Conservation (phyloP, 768 basidiomycete species). For the Thelephora ganbajun region DNA sequence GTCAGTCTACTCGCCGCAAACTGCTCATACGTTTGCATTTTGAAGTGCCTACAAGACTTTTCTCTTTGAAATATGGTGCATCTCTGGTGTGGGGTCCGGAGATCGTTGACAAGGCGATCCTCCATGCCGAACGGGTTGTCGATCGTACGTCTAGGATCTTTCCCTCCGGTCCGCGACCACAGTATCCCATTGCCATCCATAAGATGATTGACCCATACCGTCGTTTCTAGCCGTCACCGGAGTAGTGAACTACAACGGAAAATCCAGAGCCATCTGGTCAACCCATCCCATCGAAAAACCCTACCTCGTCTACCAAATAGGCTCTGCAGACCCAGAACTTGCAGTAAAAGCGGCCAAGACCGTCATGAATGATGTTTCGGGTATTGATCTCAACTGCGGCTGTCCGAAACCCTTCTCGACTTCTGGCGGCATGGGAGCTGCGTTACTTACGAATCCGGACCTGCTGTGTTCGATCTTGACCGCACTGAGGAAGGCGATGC, state of each 20-base stretch:
- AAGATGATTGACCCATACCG: background rate
- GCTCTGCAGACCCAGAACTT: slow-evolving; percentile 76
- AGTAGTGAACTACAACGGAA: slow-evolving; percentile 75
- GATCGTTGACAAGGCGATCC: slow-evolving; percentile 89
- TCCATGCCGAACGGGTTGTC: slow-evolving; percentile 70
- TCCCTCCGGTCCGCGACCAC: background rate
- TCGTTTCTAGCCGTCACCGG: slow-evolving; percentile 59
- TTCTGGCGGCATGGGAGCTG: slow-evolving; percentile 92
- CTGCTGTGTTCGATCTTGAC: slow-evolving; percentile 79
- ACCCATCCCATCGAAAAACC: slow-evolving; percentile 92
- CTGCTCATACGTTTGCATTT: slow-evolving; percentile 9
- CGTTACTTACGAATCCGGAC: slow-evolving; percentile 84
- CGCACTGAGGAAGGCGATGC: slow-evolving; percentile 59
- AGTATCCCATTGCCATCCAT: slow-evolving; percentile 2
- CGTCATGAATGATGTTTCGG: slow-evolving; percentile 81
- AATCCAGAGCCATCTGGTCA: slow-evolving; percentile 75
- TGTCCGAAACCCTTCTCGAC: slow-evolving; percentile 96
- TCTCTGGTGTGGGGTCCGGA: slow-evolving; percentile 95
- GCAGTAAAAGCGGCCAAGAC: slow-evolving; percentile 86
- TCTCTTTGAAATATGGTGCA: slow-evolving; percentile 86
- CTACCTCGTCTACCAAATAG: slow-evolving; percentile 91
- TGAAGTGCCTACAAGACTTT: slow-evolving; percentile 72
- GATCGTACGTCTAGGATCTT: slow-evolving; percentile 48
- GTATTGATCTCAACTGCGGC: slow-evolving; percentile 94
- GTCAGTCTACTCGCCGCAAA: slow-evolving; percentile 2